Evolutionary conservation across 805 yeast species (phyloP), one percentile per base, ranked within the genome.

Genomic region (Metschnikowia proteae): DNA sequence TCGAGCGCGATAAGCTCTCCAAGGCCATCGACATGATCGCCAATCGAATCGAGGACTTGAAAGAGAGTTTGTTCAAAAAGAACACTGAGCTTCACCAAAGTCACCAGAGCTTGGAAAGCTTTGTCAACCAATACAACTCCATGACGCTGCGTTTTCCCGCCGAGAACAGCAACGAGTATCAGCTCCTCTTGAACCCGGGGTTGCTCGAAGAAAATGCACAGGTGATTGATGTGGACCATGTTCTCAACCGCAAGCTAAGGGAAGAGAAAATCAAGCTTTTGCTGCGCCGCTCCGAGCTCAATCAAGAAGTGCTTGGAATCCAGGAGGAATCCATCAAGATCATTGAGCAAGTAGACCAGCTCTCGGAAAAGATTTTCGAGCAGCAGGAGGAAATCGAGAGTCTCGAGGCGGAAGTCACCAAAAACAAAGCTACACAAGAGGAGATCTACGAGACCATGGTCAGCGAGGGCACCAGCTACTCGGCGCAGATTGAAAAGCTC

Each of bases 401-500:
- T 1, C 63, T 84, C 32, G 84, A 84, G 55, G 79, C 82, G 7
- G 74, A 74, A 48, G 68, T 86, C 32, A 68, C 80, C 0, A 74
- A 78, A 22, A 65, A 71, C 27, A 81, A 81, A 57, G 66, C 76
- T 22, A 74, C 73, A 29, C 80, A 78, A 51, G 87, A 83, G 41
- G 81, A 79, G 45, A 66, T 80, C 8, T 76, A 76, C 56, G 83
- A 79, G 54, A 70, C 76, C 38, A 75, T 78, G 80, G 67, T 74
- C 38, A 69, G 79, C 55, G 81, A 81, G 53, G 67, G 76, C 27
- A 70, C 76, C 33, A 66, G 79, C 35, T 78, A 81, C 49, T 76
- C 79, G 46, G 77, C 83, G n/a, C 86, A 85, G 60, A 76, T 82
- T 45, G 91, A 84, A 61, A 76, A 78, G 59, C 63, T 82, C 46